phyloP scores from a whole-genome alignment of 1,284 basidiomycete species.

The Sanghuangporus weigelae region DNA sequence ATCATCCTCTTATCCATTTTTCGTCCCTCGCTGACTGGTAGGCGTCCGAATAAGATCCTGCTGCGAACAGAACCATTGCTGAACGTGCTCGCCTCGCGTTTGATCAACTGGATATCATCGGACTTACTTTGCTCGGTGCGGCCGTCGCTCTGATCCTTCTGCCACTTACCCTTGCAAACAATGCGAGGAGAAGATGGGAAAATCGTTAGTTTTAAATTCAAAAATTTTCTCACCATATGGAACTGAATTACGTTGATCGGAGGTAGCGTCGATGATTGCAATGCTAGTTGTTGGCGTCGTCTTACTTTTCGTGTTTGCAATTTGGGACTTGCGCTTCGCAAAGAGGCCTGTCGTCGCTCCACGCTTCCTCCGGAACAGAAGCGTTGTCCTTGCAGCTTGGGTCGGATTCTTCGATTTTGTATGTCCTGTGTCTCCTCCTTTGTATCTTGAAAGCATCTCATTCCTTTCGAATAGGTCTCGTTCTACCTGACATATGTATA shows the following conservation, averaged over 20 bases:
- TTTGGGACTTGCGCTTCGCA: conserved; percentile 48
- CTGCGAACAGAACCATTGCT: conserved; percentile 15
- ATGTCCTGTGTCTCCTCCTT: conserved; percentile 22
- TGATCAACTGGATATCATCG: conserved; percentile 55
- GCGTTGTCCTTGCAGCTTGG: conserved; percentile 53
- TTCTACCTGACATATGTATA: conserved; percentile 60
- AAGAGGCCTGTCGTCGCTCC: conserved; percentile 47
- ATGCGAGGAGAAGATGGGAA: conserved; percentile 38
- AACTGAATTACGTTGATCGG: neutral
- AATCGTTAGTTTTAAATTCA: conserved; percentile 32
- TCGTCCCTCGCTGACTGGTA: neutral
- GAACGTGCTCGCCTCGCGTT: conserved; percentile 11
- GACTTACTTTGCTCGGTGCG: conserved; percentile 59
- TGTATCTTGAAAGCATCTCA: neutral
- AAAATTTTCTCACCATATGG: neutral
- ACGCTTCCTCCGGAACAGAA: conserved; percentile 52
- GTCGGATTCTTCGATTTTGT: conserved; percentile 73
- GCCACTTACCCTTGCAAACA: conserved; percentile 54
- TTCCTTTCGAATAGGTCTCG: conserved; percentile 38
- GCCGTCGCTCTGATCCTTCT: conserved; percentile 60
- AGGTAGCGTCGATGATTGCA: conserved; percentile 47
- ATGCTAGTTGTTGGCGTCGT: conserved; percentile 50
- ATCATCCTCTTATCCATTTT: neutral
- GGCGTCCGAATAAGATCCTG: neutral
- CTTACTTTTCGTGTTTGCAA: conserved; percentile 34